Base-by-base conservation (phyloP, 1,284 basidiomycete species). In the Neonothopanus nambi region DNA sequence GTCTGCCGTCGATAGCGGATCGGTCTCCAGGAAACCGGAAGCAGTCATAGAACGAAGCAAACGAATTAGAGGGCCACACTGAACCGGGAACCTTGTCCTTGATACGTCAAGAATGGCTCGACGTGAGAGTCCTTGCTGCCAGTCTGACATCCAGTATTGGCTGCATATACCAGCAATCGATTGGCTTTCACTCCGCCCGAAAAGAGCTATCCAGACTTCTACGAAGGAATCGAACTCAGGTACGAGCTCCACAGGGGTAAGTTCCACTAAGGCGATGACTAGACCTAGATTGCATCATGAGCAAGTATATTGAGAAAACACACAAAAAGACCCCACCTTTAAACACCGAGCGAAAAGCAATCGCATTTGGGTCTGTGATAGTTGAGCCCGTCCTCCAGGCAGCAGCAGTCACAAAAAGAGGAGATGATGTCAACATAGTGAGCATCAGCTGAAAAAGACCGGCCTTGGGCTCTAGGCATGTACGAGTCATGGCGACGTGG, bases 21-120 rank as follows among this genome's bases (percentile, higher is more conserved):
- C 87, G 1, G 84, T 84, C 58, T 88, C 84, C 26, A 85, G 74
- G 68, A 86, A 86, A 2, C 88, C 85, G 0, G 78, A 72, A 2
- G 83, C 89, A 2, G 87, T 85, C 76, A 94, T 83, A 0, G 91
- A 78, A 9, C 87, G 83, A 1, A 92, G 75, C 15, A 95, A 77
- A n/a, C 82, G 80, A 35, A 91, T 65, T 20, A 95, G 77, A 0
- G 87, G 85, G 39, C 78, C 76, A 59, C 87, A 78, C 55, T 91
- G 85, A 30, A 93, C 81, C 2, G 93, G 93, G 67, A 93, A 94
- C 6, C 93, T 81, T 11, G 87, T 80, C 4, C 87, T 79, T 7
- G 89, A 84, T 21, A 91, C 84, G 56, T 93, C 91, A 48, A 95
- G 79, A 42, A 93, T 81, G 33, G 87, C 89, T 26, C 87, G 79